Conservation (phyloP, 2,329 filamentous ascomycete species). For the Nectriaceae sp. region DNA sequence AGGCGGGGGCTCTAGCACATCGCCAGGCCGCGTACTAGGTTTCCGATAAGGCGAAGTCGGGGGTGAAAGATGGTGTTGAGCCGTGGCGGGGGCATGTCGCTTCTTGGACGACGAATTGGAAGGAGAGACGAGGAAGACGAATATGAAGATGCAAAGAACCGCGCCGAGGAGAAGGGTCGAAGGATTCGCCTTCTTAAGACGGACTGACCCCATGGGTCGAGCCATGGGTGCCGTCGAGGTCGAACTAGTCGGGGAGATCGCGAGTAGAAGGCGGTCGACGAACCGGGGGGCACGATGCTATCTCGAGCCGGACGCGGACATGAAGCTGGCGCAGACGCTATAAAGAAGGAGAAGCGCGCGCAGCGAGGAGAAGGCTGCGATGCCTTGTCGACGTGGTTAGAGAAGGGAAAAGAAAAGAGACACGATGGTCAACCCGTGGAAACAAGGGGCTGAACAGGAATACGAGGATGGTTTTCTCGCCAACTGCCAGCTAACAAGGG, state of each 20-base stretch:
- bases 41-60: conserved; percentile 47
- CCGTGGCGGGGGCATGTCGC: conserved; percentile 46
- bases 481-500: conserved; percentile 23
- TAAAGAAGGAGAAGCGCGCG: background rate
- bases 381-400: background rate
- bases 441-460: conserved; percentile 21
- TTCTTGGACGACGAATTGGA: conserved; percentile 52
- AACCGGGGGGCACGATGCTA: conserved; percentile 22
- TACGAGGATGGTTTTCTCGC: conserved; percentile 24
- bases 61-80: conserved; percentile 46
- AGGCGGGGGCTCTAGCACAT: conserved; percentile 63
- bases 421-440: background rate
- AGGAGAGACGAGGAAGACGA: conserved; percentile 62
- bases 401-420: background rate
- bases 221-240: conserved; percentile 44
- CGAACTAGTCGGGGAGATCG: conserved; percentile 7
- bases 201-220: conserved; percentile 63
- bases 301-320: conserved; percentile 21
- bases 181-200: conserved; percentile 79
- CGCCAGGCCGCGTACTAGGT: conserved; percentile 35
- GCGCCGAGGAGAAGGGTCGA: conserved; percentile 72
- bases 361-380: background rate
- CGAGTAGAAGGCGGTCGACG: conserved; percentile 8
- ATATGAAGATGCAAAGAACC: conserved; percentile 71
- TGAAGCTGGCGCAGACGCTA: conserved; percentile 20